Conservation (phyloP, 345 rosid species). For the Linum trigynum region DNA sequence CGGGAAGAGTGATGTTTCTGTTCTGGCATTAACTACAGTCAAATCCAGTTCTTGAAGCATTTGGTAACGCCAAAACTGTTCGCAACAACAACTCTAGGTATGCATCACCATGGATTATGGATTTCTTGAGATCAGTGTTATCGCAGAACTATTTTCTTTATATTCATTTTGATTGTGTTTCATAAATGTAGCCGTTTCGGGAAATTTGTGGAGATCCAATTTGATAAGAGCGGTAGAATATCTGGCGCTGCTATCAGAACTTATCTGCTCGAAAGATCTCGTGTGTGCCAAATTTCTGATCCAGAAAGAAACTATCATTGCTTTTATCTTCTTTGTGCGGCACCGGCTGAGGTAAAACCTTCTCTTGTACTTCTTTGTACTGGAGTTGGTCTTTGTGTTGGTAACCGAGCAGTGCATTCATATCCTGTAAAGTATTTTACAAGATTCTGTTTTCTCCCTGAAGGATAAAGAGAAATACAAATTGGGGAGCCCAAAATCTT, state of each 20-base stretch:
- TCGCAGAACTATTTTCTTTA: neutral
- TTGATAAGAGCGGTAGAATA: conserved; percentile 10
- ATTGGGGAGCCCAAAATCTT: conserved; percentile 6
- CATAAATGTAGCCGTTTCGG: conserved; percentile 5
- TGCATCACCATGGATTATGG: neutral
- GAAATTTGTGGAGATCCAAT: conserved; percentile 10
- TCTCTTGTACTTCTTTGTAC: neutral
- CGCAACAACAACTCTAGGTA: conserved; percentile 10
- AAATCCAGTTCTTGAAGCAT: conserved; percentile 10
- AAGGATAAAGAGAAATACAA: conserved; percentile 7
- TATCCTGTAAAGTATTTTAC: neutral
- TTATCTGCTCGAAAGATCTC: conserved; percentile 13
- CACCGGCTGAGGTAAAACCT: conserved; percentile 2
- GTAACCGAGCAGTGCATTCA: neutral
- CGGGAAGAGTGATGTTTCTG: neutral
- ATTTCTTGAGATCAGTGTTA: neutral
- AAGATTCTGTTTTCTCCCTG: neutral
- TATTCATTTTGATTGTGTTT: neutral
- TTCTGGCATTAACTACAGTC: conserved; percentile 1
- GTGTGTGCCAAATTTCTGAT: conserved; percentile 11
- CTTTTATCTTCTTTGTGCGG: conserved; percentile 11
- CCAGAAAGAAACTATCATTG: conserved; percentile 10
- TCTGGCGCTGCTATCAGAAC: conserved; percentile 8
- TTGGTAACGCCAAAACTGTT: conserved; percentile 10
- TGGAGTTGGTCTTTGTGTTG: neutral